Evolutionary conservation across 2,329 filamentous ascomycete species (phyloP), one percentile per base, ranked within the genome.

Genomic region (Ceratocystis cubensis): DNA sequence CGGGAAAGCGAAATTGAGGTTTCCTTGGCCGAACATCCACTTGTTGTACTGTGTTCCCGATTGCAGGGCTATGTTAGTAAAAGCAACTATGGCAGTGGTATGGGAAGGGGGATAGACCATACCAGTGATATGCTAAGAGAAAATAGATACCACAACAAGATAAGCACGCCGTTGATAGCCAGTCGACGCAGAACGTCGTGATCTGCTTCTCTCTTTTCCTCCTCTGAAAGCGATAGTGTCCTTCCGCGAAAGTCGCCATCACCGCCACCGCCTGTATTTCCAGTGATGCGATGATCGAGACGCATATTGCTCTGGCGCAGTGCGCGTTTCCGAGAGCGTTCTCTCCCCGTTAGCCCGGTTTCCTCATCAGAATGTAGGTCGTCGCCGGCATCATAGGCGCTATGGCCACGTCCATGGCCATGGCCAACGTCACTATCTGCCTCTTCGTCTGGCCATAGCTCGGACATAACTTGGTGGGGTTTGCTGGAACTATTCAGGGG

Each of bases 11-110:
- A 99, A 99, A 76, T 96, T 88, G 71, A 95, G 84, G 70, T 88
- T 85, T 71, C 88, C 83, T 69, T 87, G 83, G 72, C 89, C 89
- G 77, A 99, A 97, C 93, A 99, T 97, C 94, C 94, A 97, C 79
- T 96, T 97, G 82, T 99, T 99, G 81, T 97, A 99, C 88, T 94
- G 70, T 63, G 41, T 41, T 57, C 25, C 5, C 5, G 2, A 41
- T 41, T 13, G 13, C 5, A 20, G 33, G 48, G n/a, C 30, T 65
- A 30, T 15, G 70, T 74, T 69, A 72, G 73, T 73, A 65, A 74
- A 57, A 13, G 22, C 37, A 22, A 22, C 17, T 15, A 48, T 20
- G n/a, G 46, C 7, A 20, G 17, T 8, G n/a, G 17, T 25, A 48
- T n/a, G 46, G 46, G 7, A 10, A 20, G 2, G n/a, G n/a, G n/a